Base-by-base conservation (phyloP, 345 rosid genomes). In the Eucalyptus viminalis region DNA sequence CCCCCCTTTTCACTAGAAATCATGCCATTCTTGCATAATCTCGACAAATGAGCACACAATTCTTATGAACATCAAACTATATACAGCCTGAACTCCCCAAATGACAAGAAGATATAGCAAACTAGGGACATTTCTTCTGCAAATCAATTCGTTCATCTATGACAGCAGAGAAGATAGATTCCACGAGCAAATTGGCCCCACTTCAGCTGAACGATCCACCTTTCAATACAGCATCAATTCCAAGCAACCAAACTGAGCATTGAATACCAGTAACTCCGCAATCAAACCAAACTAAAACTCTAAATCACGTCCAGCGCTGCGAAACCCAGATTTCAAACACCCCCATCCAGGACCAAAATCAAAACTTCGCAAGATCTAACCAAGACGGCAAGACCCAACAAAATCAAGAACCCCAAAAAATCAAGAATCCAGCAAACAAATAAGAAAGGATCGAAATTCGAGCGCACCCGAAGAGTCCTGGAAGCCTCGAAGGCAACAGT, bases 401-500 rank as follows among this genome's bases (percentile, higher is more conserved):
- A 80, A 88, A 86, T 80, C 86, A 45, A 88, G 24, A 88, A 62
- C 49, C 67, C 86, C 88, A 88, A 40, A 49, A 85, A 86, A 90
- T 62, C 34, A 72, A 76, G 83, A 76, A 76, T 37, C 47, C 12
- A 21, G 83, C 45, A 49, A 54, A 67, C 56, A 7, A 88, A 69
- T 8, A 8, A 80, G 49, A 86, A 69, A 43, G 86, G 21, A 67
- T 60, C 49, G 62, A 89, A 89, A 86, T 76, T 53, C 43, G 40
- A 54, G 94, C 97, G 91, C 89, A 98, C 99, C 92, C 98, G 93
- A 80, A 98, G 99, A 87, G 96, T 98, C 93, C 99, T 95, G n/a
- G 96, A 96, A 91, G 99, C 98, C 89, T 98, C 99, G 67, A 94
- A 93, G 37, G 94, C 90, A 72, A 93, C 93, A 45, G 86, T 54